Conservation (phyloP, 768 basidiomycete species). For the Amanita subjunquillea region DNA sequence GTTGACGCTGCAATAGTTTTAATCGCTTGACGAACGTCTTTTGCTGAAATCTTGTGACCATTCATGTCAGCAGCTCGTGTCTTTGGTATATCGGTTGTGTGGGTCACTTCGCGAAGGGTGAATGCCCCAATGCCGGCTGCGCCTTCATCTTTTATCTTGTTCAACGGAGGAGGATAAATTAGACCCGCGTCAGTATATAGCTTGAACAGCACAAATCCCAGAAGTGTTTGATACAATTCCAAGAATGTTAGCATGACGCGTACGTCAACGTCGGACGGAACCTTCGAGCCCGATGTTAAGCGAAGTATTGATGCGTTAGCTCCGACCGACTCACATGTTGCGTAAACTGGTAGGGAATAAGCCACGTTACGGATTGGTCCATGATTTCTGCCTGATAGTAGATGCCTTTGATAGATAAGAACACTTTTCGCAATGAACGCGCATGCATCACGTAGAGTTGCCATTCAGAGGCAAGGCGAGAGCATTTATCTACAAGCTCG, state of each 20-base stretch:
- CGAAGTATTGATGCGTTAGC: background rate
- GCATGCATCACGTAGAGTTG: constrained; percentile 92
- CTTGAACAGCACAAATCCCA: constrained; percentile 95
- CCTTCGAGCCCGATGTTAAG: constrained; percentile 30
- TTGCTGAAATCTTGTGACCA: constrained; percentile 34
- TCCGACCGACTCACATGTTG: constrained; percentile 57
- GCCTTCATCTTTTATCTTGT: constrained; percentile 70
- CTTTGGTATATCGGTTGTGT: constrained; percentile 27
- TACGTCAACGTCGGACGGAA: constrained; percentile 92
- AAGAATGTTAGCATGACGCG: constrained; percentile 97
- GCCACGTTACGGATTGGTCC: constrained; percentile 90
- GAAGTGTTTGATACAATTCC: constrained; percentile 93
- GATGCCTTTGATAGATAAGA: constrained; percentile 95
- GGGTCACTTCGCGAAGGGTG: constrained; percentile 46
- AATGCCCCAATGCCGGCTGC: constrained; percentile 88
- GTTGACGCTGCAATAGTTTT: constrained; percentile 33
- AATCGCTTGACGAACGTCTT: constrained; percentile 53
- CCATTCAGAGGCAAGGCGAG: constrained; percentile 89
- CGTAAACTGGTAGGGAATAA: constrained; percentile 95
- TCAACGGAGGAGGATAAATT: constrained; percentile 91
- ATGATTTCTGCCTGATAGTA: constrained; percentile 96
- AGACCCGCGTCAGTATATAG: constrained; percentile 92
- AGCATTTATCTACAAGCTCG: constrained; percentile 82
- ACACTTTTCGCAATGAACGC: constrained; percentile 75
- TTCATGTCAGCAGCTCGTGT: constrained; percentile 32